Base-by-base conservation (phyloP, 768 basidiomycete species). In the Boletus speciosus region DNA sequence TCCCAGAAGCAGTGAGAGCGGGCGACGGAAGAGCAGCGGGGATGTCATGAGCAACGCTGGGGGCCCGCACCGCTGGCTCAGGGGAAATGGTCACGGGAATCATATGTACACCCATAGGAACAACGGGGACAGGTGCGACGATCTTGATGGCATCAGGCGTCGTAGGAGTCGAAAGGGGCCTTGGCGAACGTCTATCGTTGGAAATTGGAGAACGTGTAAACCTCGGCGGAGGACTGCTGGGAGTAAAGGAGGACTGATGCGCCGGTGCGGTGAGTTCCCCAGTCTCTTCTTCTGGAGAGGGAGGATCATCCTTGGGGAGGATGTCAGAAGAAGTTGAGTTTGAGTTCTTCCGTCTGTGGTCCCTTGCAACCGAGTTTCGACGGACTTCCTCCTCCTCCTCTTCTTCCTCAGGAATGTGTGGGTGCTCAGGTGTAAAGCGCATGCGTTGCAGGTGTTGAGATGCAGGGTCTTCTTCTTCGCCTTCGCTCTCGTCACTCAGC, bases 401-500 rank as follows among this genome's bases (percentile, higher is more conserved):
- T 27, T 25, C 25, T 58, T 87, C 87, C 65, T 90, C 88, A 19
- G 81, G 74, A 25, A 88, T 89, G 58, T 81, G 76, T 15, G 84
- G 79, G 61, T 87, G 83, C 4, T 73, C 73, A 45, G 79, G 70
- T 49, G 72, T 71, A 46, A 73, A 67, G 51, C 58, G 71, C 55
- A 75, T 70, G 69, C 60, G 72, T 39, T 65, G 64, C 40, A 76
- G 73, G 56, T 68, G 78, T 7, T 66, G 64, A 29, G 64, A 53
- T 4, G 58, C 66, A 40, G 75, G 50, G 39, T 82, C 81, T 1
- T 79, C 81, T 51, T 88, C 86, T 21, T 78, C 89, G 38, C 63
- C 78, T n/a, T 88, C 89, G 58, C 88, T 89, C 66, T 90, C 88
- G 66, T 90, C 90, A 59, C 88, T 90, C 61, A 89, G 50, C 64